These are phyloP conservation scores for Pythium diclinum DNA, from an alignment of 352 stramenopile species.

Conservation along the genomic window DNA sequence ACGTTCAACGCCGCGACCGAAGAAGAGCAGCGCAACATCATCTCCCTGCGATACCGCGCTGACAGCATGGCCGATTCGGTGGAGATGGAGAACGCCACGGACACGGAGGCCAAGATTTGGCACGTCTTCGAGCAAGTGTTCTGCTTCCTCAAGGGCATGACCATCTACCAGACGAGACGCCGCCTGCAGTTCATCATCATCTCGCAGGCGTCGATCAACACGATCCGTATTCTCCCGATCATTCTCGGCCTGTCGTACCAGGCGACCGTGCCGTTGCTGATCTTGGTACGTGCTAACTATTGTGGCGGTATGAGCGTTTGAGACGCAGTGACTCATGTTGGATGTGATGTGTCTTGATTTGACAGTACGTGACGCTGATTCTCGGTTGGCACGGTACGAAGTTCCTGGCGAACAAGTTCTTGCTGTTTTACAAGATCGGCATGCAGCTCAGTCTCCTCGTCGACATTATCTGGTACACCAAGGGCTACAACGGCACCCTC, in stretches of 20 bases:
- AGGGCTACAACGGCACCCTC: constrained; percentile 86
- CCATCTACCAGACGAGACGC: constrained; percentile 79
- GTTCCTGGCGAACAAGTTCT: constrained; percentile 80
- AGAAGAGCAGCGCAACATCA: constrained; percentile 84
- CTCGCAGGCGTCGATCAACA: constrained; percentile 79
- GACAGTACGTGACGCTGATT: constrained; percentile 78
- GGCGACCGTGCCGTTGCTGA: constrained; percentile 76
- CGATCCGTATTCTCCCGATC: constrained; percentile 82
- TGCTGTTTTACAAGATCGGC: constrained; percentile 88
- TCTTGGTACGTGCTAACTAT: constrained; percentile 39
- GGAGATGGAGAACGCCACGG: constrained; percentile 51
- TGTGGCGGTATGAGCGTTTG: neutral
- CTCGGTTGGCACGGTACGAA: constrained; percentile 88
- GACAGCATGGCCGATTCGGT: constrained; percentile 85
- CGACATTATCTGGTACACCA: constrained; percentile 85
- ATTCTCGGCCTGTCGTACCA: constrained; percentile 83
- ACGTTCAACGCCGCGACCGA: constrained; percentile 69
- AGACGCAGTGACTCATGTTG: neutral
- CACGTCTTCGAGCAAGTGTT: constrained; percentile 82
- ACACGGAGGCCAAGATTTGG: constrained; percentile 70
- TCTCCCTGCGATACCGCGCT: constrained; percentile 80
- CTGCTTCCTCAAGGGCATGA: constrained; percentile 88
- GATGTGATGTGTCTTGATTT: neutral
- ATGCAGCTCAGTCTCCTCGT: constrained; percentile 85
- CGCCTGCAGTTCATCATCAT: constrained; percentile 88